These are phyloP conservation scores for Juglanconis sp. DNA, from an alignment of 2,329 filamentous ascomycete species.

Conservation along the genomic window DNA sequence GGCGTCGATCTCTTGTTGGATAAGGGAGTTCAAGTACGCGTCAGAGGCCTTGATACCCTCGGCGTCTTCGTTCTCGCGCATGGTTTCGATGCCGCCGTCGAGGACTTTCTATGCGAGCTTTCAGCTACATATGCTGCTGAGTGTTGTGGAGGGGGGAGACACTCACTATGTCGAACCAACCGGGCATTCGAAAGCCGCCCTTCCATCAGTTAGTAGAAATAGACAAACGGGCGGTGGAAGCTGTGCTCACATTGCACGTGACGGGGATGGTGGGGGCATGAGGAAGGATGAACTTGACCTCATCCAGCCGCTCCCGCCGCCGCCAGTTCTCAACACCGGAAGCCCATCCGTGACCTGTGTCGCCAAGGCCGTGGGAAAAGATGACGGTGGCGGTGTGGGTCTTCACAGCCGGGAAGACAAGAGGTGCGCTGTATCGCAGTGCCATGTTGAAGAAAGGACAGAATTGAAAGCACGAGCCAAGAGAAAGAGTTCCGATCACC, in stretches of 20 bases:
- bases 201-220: slow-evolving; percentile 2
- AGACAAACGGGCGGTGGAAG: not conserved
- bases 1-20: slow-evolving; percentile 74
- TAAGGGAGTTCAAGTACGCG: slow-evolving; percentile 73
- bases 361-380: slow-evolving; percentile 87
- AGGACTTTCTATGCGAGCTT: slow-evolving; percentile 15
- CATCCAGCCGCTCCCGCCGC: slow-evolving; percentile 72
- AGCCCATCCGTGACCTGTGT: slow-evolving; percentile 76
- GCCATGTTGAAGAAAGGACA: slow-evolving; percentile 17
- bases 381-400: slow-evolving; percentile 94
- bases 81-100: slow-evolving; percentile 24
- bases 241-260: slow-evolving; percentile 57
- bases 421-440: slow-evolving; percentile 40
- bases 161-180: slow-evolving; percentile 77
- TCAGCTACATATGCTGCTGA: not conserved
- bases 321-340: slow-evolving; percentile 86
- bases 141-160: not conserved
- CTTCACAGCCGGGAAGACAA: slow-evolving; percentile 75
- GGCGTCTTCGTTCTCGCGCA: slow-evolving; percentile 51
- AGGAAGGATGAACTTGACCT: slow-evolving; percentile 92
- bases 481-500: not conserved
- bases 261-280: slow-evolving; percentile 86
- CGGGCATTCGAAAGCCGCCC: slow-evolving; percentile 73
- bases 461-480: not conserved
- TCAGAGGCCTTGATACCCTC: slow-evolving; percentile 69